Conservation (phyloP, 495 filamentous ascomycete species). For the Parachaetomium inaequale region DNA sequence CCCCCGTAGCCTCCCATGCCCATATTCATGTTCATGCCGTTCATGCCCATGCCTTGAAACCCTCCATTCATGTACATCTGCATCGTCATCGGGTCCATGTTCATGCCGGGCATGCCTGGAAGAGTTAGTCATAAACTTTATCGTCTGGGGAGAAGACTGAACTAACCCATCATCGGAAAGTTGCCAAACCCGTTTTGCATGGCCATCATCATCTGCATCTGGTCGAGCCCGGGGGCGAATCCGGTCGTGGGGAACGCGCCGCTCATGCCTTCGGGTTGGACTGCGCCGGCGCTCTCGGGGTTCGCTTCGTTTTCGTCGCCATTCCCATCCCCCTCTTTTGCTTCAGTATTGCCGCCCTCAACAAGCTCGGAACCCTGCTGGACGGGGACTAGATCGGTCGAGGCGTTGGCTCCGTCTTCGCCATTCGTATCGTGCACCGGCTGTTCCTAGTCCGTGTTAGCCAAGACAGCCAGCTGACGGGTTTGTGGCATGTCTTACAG, state of each 20-base stretch:
- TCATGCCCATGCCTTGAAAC: slow-evolving; percentile 83
- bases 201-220: slow-evolving; percentile 67
- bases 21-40: slow-evolving; percentile 89
- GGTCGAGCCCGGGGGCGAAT: slow-evolving; percentile 65
- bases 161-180: slow-evolving; percentile 86
- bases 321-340: slow-evolving; percentile 35
- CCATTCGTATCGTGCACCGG: slow-evolving; percentile 2
- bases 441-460: slow-evolving; percentile 26
- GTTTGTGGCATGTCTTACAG: slow-evolving; percentile 8
- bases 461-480: not conserved
- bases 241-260: slow-evolving; percentile 62
- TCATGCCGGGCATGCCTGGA: slow-evolving; percentile 72
- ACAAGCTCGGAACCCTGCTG: slow-evolving; percentile 22
- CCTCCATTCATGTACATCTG: slow-evolving; percentile 83
- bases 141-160: not conserved
- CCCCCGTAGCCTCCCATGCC: slow-evolving; percentile 72
- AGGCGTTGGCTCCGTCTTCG: slow-evolving; percentile 7
- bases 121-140: slow-evolving; percentile 20
- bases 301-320: slow-evolving; percentile 34
- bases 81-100: slow-evolving; percentile 86
- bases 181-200: slow-evolving; percentile 64
- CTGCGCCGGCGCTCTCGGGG: slow-evolving; percentile 34
- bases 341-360: slow-evolving; percentile 28
- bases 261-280: slow-evolving; percentile 48
- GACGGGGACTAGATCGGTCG: slow-evolving; percentile 7